phyloP scores from a whole-genome alignment of 768 basidiomycete genomes.

The Guyanaporus albipodus region DNA sequence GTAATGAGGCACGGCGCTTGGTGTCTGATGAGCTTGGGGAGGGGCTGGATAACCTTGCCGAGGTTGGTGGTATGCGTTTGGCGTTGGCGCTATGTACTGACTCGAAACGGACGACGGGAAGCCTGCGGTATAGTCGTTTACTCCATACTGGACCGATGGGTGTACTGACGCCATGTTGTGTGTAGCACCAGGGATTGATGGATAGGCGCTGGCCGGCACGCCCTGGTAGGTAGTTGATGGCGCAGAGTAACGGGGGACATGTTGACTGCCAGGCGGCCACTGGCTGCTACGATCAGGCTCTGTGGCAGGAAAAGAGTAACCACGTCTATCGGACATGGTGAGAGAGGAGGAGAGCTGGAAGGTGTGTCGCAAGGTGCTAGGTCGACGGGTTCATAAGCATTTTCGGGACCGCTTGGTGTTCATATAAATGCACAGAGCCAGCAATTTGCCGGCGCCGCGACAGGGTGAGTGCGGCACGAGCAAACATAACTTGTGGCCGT shows the following conservation, averaged over 20 bases:
- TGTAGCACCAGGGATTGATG: conserved; percentile 9
- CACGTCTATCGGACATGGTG: conserved; percentile 30
- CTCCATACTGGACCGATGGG: conserved; percentile 21
- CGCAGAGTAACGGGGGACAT: conserved; percentile 23
- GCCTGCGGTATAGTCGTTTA: conserved; percentile 17
- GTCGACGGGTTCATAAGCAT: conserved; percentile 31
- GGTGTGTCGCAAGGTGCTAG: conserved; percentile 8
- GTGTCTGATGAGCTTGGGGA: conserved; percentile 31
- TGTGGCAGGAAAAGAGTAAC: conserved; percentile 22
- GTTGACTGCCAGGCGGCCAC: conserved; percentile 22
- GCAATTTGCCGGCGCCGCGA: conserved; percentile 31
- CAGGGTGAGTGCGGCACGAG: conserved; percentile 30
- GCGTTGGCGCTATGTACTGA: conserved; percentile 20
- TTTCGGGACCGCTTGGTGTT: conserved; percentile 30
- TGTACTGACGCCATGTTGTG: conserved; percentile 22
- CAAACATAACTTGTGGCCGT: conserved; percentile 28
- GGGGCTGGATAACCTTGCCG: conserved; percentile 26
- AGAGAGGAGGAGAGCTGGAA: conserved; percentile 5
- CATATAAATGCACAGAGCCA: conserved; percentile 26
- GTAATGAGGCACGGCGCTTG: conserved; percentile 32
- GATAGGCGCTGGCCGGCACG: conserved; percentile 15
- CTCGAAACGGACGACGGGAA: conserved; percentile 14
- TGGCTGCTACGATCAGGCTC: conserved; percentile 20
- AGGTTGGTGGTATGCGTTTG: conserved; percentile 20
- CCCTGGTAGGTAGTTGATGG: conserved; percentile 20